Conservation (phyloP, 179 eudicot genomes). For the Actinidia arguta region DNA sequence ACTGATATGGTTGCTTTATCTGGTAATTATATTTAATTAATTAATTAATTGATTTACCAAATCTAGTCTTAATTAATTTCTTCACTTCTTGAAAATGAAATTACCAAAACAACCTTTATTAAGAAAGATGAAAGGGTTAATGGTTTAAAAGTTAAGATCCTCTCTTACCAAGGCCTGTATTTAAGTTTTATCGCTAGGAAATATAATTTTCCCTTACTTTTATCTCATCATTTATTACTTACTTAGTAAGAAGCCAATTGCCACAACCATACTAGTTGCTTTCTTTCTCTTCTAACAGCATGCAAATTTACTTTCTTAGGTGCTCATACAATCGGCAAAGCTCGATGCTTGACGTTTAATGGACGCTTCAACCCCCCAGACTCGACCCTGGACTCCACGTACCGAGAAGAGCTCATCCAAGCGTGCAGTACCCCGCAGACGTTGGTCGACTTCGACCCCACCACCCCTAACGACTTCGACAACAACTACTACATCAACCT, state of each 20-base stretch:
- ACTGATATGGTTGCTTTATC: slow-evolving; percentile 61
- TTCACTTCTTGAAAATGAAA: no score
- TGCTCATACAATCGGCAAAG: slow-evolving; percentile 54
- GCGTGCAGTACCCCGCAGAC: slow-evolving; percentile 25
- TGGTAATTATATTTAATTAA: slow-evolving; percentile 2
- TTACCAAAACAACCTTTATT: no score
- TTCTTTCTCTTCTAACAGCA: neutral
- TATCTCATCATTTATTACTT: no score
- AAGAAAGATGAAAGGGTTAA: no score
- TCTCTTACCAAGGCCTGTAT: no score
- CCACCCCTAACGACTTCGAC: slow-evolving; percentile 48
- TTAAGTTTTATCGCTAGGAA: no score
- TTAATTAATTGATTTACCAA: no score
- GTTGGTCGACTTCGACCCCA: slow-evolving; percentile 38
- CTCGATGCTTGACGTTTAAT: slow-evolving; percentile 43
- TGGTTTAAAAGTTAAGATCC: no score
- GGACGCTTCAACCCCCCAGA: slow-evolving; percentile 39
- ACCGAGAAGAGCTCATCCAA: slow-evolving; percentile 35
- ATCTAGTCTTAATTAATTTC: no score
- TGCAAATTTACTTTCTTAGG: slow-evolving; percentile 25
- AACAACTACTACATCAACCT: slow-evolving; percentile 53
- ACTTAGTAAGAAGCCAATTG: no score
- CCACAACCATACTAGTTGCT: no score
- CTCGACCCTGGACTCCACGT: slow-evolving; percentile 39
- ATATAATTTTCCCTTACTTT: no score